These are phyloP conservation scores for Thielaviopsis musarum DNA, from an alignment of 2,329 filamentous ascomycete species.

Conservation along the genomic window DNA sequence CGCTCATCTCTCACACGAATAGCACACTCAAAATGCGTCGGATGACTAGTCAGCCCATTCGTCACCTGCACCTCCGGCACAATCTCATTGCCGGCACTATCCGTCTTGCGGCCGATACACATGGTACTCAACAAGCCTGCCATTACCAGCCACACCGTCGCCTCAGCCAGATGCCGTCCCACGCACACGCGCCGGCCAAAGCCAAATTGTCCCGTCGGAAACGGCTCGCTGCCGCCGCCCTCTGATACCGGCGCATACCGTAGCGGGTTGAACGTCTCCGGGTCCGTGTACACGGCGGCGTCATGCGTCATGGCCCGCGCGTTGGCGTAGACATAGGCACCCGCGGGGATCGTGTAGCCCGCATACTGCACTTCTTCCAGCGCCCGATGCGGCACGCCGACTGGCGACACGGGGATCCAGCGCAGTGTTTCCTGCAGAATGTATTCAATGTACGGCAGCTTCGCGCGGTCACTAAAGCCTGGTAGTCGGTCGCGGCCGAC, in stretches of 20 bases:
- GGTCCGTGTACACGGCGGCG: constrained; percentile 23
- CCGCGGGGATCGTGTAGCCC: constrained; percentile 39
- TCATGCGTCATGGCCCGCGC: constrained; percentile 29
- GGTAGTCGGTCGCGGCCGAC: constrained; percentile 27
- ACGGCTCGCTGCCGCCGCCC: constrained; percentile 27
- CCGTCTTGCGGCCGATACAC: constrained; percentile 10
- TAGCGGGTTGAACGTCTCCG: constrained; percentile 29
- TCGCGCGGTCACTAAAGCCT: constrained; percentile 25
- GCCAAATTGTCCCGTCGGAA: constrained; percentile 31
- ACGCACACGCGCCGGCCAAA: constrained; percentile 35
- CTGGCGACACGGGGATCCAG: constrained; percentile 27
- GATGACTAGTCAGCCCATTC: constrained; percentile 17
- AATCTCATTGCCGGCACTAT: constrained; percentile 21
- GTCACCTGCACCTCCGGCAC: constrained; percentile 17
- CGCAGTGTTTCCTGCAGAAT: constrained; percentile 31
- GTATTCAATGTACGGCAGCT: constrained; percentile 27
- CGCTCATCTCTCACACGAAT: constrained; percentile 5
- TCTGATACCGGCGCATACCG: constrained; percentile 22
- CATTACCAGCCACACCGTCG: constrained; percentile 25
- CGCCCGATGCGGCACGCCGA: constrained; percentile 37
- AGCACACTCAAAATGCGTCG: constrained; percentile 15
- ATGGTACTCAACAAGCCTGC: constrained; percentile 24
- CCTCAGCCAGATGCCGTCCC: constrained; percentile 32
- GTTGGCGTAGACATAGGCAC: constrained; percentile 27
- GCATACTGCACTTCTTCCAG: constrained; percentile 38